Evolutionary conservation across 176 grass and related monocot genomes (phyloP).

Genomic region (Elaeis guineensis): DNA sequence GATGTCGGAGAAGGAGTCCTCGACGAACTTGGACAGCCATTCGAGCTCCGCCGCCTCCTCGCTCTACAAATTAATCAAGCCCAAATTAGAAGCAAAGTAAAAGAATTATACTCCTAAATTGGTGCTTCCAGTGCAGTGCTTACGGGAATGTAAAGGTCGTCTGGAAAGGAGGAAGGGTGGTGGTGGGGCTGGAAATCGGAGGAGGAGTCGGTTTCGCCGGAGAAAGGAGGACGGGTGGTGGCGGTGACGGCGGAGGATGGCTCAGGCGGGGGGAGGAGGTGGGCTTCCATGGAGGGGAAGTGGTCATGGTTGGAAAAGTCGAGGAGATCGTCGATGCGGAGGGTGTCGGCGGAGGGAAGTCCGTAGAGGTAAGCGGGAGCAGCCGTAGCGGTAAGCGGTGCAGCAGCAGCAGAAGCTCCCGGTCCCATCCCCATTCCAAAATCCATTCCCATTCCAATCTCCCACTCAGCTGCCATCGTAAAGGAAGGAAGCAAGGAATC

Average conservation of each 20-base stretch:
- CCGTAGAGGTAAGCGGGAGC: neutral
- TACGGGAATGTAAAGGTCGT: slow-evolving; percentile 4
- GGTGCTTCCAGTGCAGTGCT: too few relatives aligned
- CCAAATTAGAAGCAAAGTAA: too few relatives aligned
- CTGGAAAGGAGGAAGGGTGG: neutral
- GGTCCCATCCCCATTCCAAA: neutral
- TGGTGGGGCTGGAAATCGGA: neutral
- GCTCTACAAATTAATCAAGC: neutral
- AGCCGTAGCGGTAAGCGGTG: neutral
- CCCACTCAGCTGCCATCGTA: slow-evolving; percentile 38
- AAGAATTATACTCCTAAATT: neutral
- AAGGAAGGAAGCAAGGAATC: neutral
- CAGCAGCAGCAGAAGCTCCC: neutral
- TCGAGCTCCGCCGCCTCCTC: neutral
- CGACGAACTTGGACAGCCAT: slow-evolving; percentile 1
- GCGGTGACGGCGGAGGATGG: neutral
- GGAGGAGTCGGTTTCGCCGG: neutral
- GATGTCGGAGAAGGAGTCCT: slow-evolving; percentile 1
- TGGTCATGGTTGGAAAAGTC: neutral
- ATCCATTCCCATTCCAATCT: neutral
- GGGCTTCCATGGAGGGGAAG: neutral
- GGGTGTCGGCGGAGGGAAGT: neutral
- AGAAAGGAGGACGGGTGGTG: neutral
- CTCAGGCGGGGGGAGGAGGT: neutral
- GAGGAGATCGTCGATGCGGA: neutral